Evolutionary conservation across 2,329 filamentous ascomycete genomes (phyloP), one percentile per base, ranked within the genome.

Genomic region (Colletotrichum euphorbiae): DNA sequence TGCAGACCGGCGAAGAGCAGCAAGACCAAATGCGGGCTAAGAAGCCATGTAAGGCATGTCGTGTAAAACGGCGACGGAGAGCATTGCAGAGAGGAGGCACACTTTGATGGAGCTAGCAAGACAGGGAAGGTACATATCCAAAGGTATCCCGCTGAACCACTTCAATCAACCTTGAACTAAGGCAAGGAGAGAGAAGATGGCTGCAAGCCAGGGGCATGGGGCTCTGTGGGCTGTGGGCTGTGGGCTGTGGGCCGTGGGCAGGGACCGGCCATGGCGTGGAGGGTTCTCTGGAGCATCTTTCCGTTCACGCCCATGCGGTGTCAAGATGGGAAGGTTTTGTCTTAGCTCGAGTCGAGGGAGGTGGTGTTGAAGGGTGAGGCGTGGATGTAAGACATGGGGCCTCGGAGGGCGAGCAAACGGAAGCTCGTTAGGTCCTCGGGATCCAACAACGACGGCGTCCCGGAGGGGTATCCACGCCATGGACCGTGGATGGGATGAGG

Each of bases 211-310:
- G 66, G 57, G 63, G 63, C 33, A 69, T 67, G 67, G 68, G 68
- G 68, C 68, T 70, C 68, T 70, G 68, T 70, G 68, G 68, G 68
- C 68, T 70, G 54, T 70, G 68, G 68, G 68, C 24, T 28, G 24
- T 28, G 68, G 68, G 68, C 68, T 70, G 64, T 70, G 68, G 68
- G 68, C 6, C 2, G 28, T 28, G 28, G 48, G 52, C 68, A 63
- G 46, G 58, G 54, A 63, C 52, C 28, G 33, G 45, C 46, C 64
- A 66, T 43, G 61, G 55, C 48, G 48, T 38, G 46, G 59, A 69
- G 62, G 61, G 61, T 40, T 60, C 24, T 17, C 33, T 59, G 42
- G 48, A 46, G 17, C 19, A 21, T 19, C 24, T 21, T 60, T 69
- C 61, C 54, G 54, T 48, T 21, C 61, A 69, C 66, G 61, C 66